These are phyloP conservation scores for Calonectria pteridis DNA, from an alignment of 2,329 filamentous ascomycete species.

Conservation along the genomic window DNA sequence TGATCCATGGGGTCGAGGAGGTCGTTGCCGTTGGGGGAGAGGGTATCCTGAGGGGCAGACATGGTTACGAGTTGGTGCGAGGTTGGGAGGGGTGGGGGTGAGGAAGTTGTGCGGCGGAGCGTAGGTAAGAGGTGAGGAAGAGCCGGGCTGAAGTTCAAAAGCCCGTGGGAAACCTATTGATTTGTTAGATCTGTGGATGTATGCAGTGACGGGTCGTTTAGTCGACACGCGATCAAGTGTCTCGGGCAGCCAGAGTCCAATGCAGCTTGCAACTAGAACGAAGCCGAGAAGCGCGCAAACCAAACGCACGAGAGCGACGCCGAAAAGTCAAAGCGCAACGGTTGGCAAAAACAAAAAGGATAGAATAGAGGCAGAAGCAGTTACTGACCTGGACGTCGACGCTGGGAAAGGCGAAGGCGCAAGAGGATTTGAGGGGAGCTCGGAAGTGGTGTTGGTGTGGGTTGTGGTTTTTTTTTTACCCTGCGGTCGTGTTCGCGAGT, in stretches of 20 bases:
- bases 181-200: conserved; percentile 16
- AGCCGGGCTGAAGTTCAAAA: conserved; percentile 18
- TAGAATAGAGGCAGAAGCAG: neutral
- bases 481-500: conserved; percentile 46
- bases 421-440: conserved; percentile 34
- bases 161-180: conserved; percentile 23
- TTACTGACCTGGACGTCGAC: conserved; percentile 43
- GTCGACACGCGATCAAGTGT: conserved; percentile 32
- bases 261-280: conserved; percentile 23
- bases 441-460: conserved; percentile 37
- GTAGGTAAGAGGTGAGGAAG: conserved; percentile 22
- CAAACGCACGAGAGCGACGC: neutral
- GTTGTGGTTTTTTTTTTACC: conserved; percentile 44
- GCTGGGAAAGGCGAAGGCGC: conserved; percentile 39
- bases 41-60: conserved; percentile 72
- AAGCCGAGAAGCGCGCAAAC: conserved; percentile 6
- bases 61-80: conserved; percentile 57
- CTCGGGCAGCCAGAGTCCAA: conserved; percentile 6
- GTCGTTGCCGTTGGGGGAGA: conserved; percentile 70
- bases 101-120: conserved; percentile 29
- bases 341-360: neutral
- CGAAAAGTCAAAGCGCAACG: conserved; percentile 1
- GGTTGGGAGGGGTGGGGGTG: conserved; percentile 32
- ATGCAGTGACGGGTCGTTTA: neutral
- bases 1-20: conserved; percentile 73